These are phyloP conservation scores for Asterella californica DNA, from an alignment of 225 moss, liverwort and hornwort species.

Conservation along the genomic window DNA sequence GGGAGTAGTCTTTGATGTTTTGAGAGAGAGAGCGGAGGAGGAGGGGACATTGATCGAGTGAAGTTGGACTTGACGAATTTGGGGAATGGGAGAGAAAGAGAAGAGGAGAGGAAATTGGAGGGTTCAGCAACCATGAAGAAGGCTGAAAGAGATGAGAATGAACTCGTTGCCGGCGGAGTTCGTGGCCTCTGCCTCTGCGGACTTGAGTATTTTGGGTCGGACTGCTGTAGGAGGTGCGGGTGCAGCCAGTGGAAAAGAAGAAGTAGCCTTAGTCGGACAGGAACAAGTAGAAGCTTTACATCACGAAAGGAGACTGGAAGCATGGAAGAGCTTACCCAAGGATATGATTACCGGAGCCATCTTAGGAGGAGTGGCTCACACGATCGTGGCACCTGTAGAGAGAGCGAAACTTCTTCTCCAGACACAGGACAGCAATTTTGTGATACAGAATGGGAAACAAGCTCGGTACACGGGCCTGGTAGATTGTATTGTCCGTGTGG, in stretches of 20 bases:
- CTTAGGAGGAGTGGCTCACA: constrained; percentile 91
- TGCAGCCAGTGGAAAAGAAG: constrained; percentile 17
- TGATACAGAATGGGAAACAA: constrained; percentile 76
- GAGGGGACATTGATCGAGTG: not conserved
- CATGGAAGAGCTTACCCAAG: constrained; percentile 82
- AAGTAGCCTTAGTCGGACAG: constrained; percentile 7
- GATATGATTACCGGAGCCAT: constrained; percentile 76
- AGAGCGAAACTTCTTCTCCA: constrained; percentile 89
- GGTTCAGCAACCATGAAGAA: constrained; percentile 32
- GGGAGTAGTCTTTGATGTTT: not conserved
- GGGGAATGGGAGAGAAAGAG: constrained; percentile 40
- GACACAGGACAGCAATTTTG: constrained; percentile 94
- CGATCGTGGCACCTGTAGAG: constrained; percentile 91
- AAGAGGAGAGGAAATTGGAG: constrained; percentile 26
- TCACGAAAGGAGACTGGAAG: constrained; percentile 43
- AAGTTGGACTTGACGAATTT: constrained; percentile 1
- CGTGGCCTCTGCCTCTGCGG: constrained; percentile 31
- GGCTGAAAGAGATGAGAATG: constrained; percentile 32
- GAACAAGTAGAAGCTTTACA: constrained; percentile 14
- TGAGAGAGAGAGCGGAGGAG: not conserved
- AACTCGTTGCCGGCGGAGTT: constrained; percentile 46
- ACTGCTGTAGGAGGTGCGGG: constrained; percentile 18
- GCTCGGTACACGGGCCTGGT: constrained; percentile 79
- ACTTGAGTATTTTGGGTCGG: constrained; percentile 21
- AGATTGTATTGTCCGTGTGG: constrained; percentile 82